These are phyloP conservation scores for Farysia itapuensis DNA, from an alignment of 1,284 basidiomycete genomes.

Conservation along the genomic window DNA sequence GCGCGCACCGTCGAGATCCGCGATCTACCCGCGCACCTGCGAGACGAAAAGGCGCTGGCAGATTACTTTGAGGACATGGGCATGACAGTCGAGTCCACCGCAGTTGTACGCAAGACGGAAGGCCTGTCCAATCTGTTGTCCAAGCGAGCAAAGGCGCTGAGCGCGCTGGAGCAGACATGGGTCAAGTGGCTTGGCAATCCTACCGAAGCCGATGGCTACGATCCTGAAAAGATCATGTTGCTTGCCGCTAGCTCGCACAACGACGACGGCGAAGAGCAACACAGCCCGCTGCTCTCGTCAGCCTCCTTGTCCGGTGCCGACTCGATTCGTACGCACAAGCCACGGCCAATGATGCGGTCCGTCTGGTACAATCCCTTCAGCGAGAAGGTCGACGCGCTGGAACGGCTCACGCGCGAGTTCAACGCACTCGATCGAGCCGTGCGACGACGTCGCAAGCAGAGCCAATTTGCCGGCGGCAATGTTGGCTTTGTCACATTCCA, in stretches of 20 bases:
- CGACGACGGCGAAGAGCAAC: slow-evolving; percentile 17
- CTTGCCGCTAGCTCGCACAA: slow-evolving; percentile 24
- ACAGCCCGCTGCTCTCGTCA: slow-evolving; percentile 5
- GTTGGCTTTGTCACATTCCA: slow-evolving; percentile 96
- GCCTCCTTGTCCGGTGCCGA: slow-evolving; percentile 24
- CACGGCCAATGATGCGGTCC: slow-evolving; percentile 33
- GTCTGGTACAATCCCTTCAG: slow-evolving; percentile 45
- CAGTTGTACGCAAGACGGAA: slow-evolving; percentile 80
- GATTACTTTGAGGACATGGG: slow-evolving; percentile 80
- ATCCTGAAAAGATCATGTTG: slow-evolving; percentile 63
- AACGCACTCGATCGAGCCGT: slow-evolving; percentile 44
- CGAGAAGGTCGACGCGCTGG: slow-evolving; percentile 47
- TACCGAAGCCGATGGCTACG: slow-evolving; percentile 73
- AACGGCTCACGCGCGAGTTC: slow-evolving; percentile 45
- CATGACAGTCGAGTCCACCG: slow-evolving; percentile 78
- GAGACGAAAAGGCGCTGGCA: slow-evolving; percentile 79
- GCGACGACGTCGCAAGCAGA: slow-evolving; percentile 14
- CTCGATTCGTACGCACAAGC: slow-evolving; percentile 20
- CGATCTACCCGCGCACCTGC: slow-evolving; percentile 77
- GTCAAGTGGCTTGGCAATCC: slow-evolving; percentile 89
- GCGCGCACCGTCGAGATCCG: slow-evolving; percentile 89
- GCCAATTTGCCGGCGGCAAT: slow-evolving; percentile 64
- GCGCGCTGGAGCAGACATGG: slow-evolving; percentile 79
- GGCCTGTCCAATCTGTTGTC: slow-evolving; percentile 74
- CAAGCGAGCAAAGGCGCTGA: slow-evolving; percentile 73